phyloP scores from a whole-genome alignment of 371 early-diverging fungal genomes.

The Lichtheimia hyalospora region DNA sequence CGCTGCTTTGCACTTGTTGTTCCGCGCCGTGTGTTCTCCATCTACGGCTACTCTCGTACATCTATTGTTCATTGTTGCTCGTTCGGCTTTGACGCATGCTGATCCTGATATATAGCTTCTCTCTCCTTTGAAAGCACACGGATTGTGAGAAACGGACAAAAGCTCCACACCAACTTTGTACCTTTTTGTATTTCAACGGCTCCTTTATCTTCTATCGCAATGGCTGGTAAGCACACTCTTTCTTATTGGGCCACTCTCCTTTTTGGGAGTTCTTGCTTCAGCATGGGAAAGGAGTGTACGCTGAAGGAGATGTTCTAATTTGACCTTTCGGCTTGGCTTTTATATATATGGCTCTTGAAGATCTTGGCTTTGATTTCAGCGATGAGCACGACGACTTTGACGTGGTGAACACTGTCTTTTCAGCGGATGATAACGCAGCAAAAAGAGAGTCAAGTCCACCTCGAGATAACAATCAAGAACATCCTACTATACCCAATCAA shows the following conservation, averaged over 20 bases:
- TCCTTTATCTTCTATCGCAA: neutral
- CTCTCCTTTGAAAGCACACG: constrained; percentile 6
- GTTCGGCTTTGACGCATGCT: constrained; percentile 10
- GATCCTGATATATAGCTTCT: constrained; percentile 5
- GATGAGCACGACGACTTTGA: constrained; percentile 39
- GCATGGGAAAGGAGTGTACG: neutral
- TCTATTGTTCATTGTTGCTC: constrained; percentile 1
- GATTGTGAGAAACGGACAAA: neutral
- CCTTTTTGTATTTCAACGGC: constrained; percentile 6
- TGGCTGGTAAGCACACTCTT: constrained; percentile 17
- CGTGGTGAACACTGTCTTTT: constrained; percentile 2
- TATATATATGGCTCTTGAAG: constrained; percentile 14
- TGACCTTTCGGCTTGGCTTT: neutral
- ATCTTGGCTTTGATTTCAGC: constrained; percentile 51
- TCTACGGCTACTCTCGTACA: constrained; percentile 1
- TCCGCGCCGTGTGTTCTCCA: constrained; percentile 4
- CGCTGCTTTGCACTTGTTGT: neutral
- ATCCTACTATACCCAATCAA: no score
- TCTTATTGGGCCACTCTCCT: neutral
- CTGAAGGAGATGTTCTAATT: neutral
- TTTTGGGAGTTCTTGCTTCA: neutral
- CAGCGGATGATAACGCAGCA: constrained; percentile 4
- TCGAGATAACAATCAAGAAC: no score
- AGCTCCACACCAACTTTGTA: neutral
- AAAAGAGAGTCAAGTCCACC: no score